phyloP scores from a whole-genome alignment of 495 filamentous ascomycete species.

The Penicillium canescens region DNA sequence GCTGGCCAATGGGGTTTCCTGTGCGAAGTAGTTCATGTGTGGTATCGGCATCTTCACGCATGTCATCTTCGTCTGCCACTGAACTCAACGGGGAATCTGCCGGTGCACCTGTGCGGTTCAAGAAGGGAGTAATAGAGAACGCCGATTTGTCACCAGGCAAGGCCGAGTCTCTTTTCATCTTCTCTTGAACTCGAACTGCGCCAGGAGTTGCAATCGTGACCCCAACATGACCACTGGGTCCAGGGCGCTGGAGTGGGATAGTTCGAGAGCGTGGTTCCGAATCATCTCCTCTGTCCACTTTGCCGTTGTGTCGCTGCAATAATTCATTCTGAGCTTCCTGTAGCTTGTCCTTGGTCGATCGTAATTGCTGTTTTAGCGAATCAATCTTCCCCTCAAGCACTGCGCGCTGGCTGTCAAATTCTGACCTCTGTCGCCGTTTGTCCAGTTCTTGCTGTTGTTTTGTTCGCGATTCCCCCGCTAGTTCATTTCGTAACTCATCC shows the following conservation, averaged over 20 bases:
- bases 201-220: conserved; percentile 68
- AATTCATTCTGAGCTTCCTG: conserved; percentile 54
- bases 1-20: not conserved
- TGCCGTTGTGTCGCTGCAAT: conserved; percentile 39
- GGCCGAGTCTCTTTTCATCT: conserved; percentile 50
- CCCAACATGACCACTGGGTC: conserved; percentile 42
- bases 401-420: conserved; percentile 55
- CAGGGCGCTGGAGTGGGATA: conserved; percentile 42
- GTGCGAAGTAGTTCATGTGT: not conserved
- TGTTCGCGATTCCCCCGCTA: conserved; percentile 46
- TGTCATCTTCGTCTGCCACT: conserved; percentile 31
- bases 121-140: conserved; percentile 90
- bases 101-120: conserved; percentile 70
- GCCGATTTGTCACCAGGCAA: conserved; percentile 78
- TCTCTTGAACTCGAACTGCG: conserved; percentile 57
- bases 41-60: conserved; percentile 7
- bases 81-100: conserved; percentile 43
- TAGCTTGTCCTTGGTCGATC: conserved; percentile 66
- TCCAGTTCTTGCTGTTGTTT: conserved; percentile 35
- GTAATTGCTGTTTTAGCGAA: conserved; percentile 64
- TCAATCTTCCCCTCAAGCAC: conserved; percentile 68
- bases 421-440: conserved; percentile 30
- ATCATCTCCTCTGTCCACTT: conserved; percentile 11
- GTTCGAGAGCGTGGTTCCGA: conserved; percentile 37
- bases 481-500: conserved; percentile 42